A percentile compares a stretch with the other conserved stretches of the same genome.
Evolutionary conservation across 2,329 filamentous ascomycete genomes (phyloP).

Genomic region (Cladosporium cucumerinum): DNA sequence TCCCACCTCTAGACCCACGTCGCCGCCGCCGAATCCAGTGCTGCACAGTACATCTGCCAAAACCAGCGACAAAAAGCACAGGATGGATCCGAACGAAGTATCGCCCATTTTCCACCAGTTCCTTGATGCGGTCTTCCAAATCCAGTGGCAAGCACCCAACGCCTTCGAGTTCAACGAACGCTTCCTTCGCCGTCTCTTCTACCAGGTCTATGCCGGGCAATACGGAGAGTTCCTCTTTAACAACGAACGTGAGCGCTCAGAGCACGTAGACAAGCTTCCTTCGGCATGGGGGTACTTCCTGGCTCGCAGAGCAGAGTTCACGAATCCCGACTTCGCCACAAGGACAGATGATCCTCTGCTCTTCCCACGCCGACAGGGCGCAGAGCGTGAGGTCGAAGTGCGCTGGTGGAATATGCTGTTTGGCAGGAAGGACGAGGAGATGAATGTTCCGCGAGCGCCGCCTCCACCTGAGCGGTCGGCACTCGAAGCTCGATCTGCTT

Average conservation of each 20-base stretch:
- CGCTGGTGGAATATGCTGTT: constrained; percentile 93
- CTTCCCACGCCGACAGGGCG: constrained; percentile 57
- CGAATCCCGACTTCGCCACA: constrained; percentile 75
- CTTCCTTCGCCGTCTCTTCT: constrained; percentile 82
- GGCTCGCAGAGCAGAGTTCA: constrained; percentile 73
- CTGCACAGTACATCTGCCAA: constrained; percentile 46
- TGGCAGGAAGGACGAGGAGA: constrained; percentile 81
- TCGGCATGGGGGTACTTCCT: constrained; percentile 98
- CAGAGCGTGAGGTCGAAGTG: constrained; percentile 56
- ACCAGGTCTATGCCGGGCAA: constrained; percentile 93
- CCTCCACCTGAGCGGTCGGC: constrained; percentile 16
- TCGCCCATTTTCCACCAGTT: constrained; percentile 98
- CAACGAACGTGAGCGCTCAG: constrained; percentile 78
- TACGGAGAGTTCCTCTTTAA: constrained; percentile 97
- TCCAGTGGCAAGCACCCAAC: constrained; percentile 78
- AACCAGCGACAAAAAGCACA: constrained; percentile 56
- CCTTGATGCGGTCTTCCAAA: constrained; percentile 87
- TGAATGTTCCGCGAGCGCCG: constrained; percentile 64
- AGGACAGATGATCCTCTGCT: constrained; percentile 77
- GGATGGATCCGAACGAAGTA: constrained; percentile 82
- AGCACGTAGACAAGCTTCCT: constrained; percentile 65
- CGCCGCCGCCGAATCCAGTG: constrained; percentile 41
- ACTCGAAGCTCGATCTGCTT: constrained; percentile 1
- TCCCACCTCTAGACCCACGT: constrained; percentile 40
- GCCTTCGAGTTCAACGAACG: constrained; percentile 96